Percentiles rank a stretch among this genome's conserved stretches.
These are phyloP conservation scores for Aspergillus fischeri DNA, from an alignment of 2,329 filamentous ascomycete species.

Conservation along the genomic window DNA sequence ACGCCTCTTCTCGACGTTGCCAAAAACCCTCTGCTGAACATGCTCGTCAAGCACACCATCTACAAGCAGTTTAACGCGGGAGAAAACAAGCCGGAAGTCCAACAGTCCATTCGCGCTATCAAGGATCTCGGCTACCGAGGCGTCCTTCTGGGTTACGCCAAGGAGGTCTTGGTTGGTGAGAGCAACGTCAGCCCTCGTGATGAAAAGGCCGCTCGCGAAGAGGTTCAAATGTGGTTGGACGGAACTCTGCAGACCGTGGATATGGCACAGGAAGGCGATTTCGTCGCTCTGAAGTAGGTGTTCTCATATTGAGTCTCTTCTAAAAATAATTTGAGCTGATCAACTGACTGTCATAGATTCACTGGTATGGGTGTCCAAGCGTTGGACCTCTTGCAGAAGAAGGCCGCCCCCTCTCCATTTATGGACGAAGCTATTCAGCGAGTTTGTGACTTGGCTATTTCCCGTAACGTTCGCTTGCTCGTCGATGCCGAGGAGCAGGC, in stretches of 20 bases:
- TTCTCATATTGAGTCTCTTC: slow-evolving; percentile 2
- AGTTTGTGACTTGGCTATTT: slow-evolving; percentile 42
- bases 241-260: slow-evolving; percentile 52
- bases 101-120: slow-evolving; percentile 43
- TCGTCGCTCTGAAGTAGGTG: slow-evolving; percentile 50
- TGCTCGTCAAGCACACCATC: slow-evolving; percentile 44
- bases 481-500: slow-evolving; percentile 54
- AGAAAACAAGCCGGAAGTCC: slow-evolving; percentile 46
- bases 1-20: slow-evolving; percentile 46
- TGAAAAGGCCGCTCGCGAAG: slow-evolving; percentile 28
- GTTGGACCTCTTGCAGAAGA: slow-evolving; percentile 38
- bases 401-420: slow-evolving; percentile 35
- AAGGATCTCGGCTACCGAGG: slow-evolving; percentile 50
- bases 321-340: background rate
- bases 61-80: slow-evolving; percentile 58
- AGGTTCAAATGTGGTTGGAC: slow-evolving; percentile 46
- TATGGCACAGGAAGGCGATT: slow-evolving; percentile 51
- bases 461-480: slow-evolving; percentile 44
- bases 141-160: slow-evolving; percentile 52
- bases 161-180: slow-evolving; percentile 51
- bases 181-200: slow-evolving; percentile 26
- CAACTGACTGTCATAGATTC: slow-evolving; percentile 28
- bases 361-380: slow-evolving; percentile 47
- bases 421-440: slow-evolving; percentile 42
- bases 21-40: slow-evolving; percentile 44